Evolutionary conservation across 805 yeast species (phyloP).

Genomic region (Vanderwaltozyma tropicalis): DNA sequence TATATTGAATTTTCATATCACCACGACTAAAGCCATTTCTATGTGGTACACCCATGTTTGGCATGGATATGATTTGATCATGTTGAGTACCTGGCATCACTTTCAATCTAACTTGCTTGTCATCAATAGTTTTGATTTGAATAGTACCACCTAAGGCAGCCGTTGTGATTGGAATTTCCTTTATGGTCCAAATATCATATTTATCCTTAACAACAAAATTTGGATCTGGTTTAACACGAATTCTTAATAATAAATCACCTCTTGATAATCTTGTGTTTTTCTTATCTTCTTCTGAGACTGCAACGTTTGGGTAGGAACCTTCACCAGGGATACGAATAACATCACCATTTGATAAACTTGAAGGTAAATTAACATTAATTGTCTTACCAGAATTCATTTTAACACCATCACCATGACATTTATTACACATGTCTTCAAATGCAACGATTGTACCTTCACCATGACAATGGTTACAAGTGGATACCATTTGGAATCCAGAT

Average conservation of each 20-base stretch:
- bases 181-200: constrained; percentile 48
- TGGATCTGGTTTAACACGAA: constrained; percentile 67
- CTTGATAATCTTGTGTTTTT: constrained; percentile 50
- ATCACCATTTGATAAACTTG: constrained; percentile 81
- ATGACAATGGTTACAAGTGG: constrained; percentile 78
- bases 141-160: constrained; percentile 93
- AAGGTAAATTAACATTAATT: constrained; percentile 78
- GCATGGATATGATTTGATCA: constrained; percentile 63
- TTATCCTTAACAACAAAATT: constrained; percentile 56
- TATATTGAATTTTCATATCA: constrained; percentile 63
- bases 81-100: constrained; percentile 78
- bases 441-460: constrained; percentile 80
- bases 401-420: constrained; percentile 90
- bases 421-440: constrained; percentile 54
- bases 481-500: constrained; percentile 95
- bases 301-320: constrained; percentile 80
- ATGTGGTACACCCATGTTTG: constrained; percentile 81
- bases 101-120: constrained; percentile 61
- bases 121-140: constrained; percentile 84
- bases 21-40: constrained; percentile 46
- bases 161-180: constrained; percentile 81
- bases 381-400: constrained; percentile 45
- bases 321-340: constrained; percentile 75
- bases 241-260: constrained; percentile 82
- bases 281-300: constrained; percentile 44